These are phyloP conservation scores for Microbotryum lychnidis-dioicae DNA, from an alignment of 1,284 basidiomycete genomes.

Conservation along the genomic window DNA sequence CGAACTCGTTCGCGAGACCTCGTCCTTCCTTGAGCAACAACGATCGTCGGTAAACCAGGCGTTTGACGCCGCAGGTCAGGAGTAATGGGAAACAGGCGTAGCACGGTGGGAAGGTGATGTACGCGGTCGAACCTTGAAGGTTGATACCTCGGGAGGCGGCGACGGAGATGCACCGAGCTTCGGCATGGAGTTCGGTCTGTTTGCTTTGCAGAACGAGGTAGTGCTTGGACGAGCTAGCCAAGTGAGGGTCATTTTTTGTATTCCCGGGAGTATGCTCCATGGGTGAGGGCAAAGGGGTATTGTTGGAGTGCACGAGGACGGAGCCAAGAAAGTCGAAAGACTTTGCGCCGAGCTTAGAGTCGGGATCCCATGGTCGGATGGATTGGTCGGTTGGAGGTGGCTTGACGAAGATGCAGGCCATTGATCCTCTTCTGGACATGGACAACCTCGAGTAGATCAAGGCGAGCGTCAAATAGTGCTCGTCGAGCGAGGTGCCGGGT, in stretches of 20 bases:
- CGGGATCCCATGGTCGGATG: slow-evolving; percentile 6
- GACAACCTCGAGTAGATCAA: slow-evolving; percentile 19
- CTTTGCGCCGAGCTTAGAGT: too few relatives aligned
- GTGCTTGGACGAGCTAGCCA: neutral
- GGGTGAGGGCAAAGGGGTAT: slow-evolving; percentile 21
- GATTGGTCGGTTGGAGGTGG: neutral
- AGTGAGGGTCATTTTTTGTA: neutral
- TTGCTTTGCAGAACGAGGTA: slow-evolving; percentile 10
- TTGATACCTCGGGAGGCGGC: slow-evolving; percentile 19
- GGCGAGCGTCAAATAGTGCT: slow-evolving; percentile 19
- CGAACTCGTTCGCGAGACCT: slow-evolving; percentile 7
- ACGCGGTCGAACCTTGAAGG: slow-evolving; percentile 24
- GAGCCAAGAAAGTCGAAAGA: slow-evolving; percentile 1
- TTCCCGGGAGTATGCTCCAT: neutral
- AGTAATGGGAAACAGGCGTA: slow-evolving; percentile 29
- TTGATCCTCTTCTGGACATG: slow-evolving; percentile 22
- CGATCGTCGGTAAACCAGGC: slow-evolving; percentile 27
- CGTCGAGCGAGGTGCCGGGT: slow-evolving; percentile 9
- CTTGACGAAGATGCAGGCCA: slow-evolving; percentile 26
- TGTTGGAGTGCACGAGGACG: slow-evolving; percentile 30
- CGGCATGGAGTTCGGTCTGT: slow-evolving; percentile 32
- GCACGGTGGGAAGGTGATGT: slow-evolving; percentile 35
- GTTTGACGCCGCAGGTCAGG: slow-evolving; percentile 18
- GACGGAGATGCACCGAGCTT: slow-evolving; percentile 30
- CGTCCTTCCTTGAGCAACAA: neutral